Evolutionary conservation across 139 green algal species (phyloP), one percentile per base, ranked within the genome.

Genomic region (Auxenochlorella protothecoides): DNA sequence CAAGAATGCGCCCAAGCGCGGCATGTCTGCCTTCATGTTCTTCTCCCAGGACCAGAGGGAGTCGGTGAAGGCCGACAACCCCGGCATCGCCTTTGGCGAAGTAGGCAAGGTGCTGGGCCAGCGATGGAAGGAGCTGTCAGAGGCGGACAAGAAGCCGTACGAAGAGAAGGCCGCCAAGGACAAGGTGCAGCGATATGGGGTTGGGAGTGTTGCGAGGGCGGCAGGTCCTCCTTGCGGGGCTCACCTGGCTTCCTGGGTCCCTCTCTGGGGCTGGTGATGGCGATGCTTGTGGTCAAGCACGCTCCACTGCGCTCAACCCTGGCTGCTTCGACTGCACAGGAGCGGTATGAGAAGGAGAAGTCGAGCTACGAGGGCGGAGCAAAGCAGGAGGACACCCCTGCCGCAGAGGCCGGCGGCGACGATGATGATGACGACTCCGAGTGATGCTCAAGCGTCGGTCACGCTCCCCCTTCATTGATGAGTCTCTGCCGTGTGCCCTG

Each of bases 21-120:
- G 72, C n/a, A 71, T 94, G 44, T 89, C 83, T 3, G 88, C 85
- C 51, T 97, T 91, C 84, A 95, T 97, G 90, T 91, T 87, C 80
- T 97, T 91, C 76, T 86, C 78, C 55, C 87, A 83, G 55, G 76
- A 66, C 5, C 87, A 81, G 8, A 72, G 90, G 6, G 75, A 80
- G 4, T 59, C 79, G 59, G 73, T 94, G 16, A 88, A 85, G 73
- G 61, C 74, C 5, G 81, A 90, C 15, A 88, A 92, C 63, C 87
- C 86, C 13, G 85, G 70, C 68, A 65, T 91, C 55, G 54, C 77
- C 0, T 90, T 95, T 68, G 81, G 76, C 5, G 87, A 94, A 70
- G 73, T 92, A 53, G 86, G 78, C 62, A 93, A 92, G 75, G 57
- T 82, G 59, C 63, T 96, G 60, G 89, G 91, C 44, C 85, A 90